Evolutionary conservation across 441 rosid species (phyloP), one percentile per base, ranked within the genome.

Genomic region (Oxalis stricta): DNA sequence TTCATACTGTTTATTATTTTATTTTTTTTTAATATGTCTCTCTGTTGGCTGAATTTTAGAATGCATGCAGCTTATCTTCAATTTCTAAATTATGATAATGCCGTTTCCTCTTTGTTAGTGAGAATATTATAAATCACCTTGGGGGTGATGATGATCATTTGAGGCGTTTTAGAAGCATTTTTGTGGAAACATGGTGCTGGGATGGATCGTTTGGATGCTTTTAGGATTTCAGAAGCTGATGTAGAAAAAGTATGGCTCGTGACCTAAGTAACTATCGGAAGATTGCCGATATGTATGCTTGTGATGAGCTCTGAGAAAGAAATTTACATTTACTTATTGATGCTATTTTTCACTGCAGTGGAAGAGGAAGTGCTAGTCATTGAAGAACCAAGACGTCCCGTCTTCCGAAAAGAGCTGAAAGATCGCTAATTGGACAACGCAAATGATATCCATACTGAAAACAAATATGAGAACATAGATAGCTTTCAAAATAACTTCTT

Each of bases 81-180:
- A 3, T 24, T 24, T 24, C 8, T 4, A 26, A 26, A 26, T 26
- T 6, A 26, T 6, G 2, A 6, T 6, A 26, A 6, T 26, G 31
- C 7, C 14, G 3, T 22, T 35, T 11, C 31, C 24, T 16, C 26
- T 39, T 19, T 5, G 2, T 32, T 53, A 78, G 79, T 29, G 54
- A 48, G 10, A 66, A 73, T 60, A 79, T 69, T 17, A 73, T 76
- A 37, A 63, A 48, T 33, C 87, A 73, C 61, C 56, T 78, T 46
- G 72, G 68, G 3, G 64, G 72, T 59, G 64, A 2, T 39, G 72
- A 59, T 33, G 72, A 59, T 33, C 93, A 82, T 55, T 41, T 69
- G 48, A 79, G 76, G 73, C 81, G 75, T 28, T 31, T 72, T 64
- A 86, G n/a, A n/a, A 91, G 79, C 84, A 77, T 48, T 91, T 86